A percentile compares a stretch with the other conserved stretches of the same genome.
These are phyloP conservation scores for Mycena indigotica DNA, from an alignment of 768 basidiomycete genomes.

Conservation along the genomic window DNA sequence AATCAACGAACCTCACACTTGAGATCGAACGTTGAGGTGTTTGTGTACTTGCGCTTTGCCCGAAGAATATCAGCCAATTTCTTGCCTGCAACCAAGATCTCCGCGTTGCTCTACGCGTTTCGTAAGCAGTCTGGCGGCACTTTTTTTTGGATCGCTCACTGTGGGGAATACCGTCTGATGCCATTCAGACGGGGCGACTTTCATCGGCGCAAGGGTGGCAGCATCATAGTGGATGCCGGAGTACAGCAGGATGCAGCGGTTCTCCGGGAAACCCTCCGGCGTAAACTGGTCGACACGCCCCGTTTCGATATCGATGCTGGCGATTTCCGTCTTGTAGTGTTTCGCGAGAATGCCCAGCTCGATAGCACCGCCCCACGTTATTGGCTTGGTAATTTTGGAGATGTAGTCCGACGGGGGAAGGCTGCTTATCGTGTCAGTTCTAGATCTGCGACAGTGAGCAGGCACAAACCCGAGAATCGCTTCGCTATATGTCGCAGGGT, in stretches of 20 bases:
- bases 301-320: constrained; percentile 88
- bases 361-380: constrained; percentile 95
- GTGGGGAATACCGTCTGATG: constrained; percentile 84
- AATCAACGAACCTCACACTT: constrained; percentile 79
- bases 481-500: constrained; percentile 76
- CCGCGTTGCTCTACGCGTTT: constrained; percentile 8
- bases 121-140: no score
- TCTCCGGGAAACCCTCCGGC: constrained; percentile 43
- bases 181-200: constrained; percentile 78
- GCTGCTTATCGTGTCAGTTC: constrained; percentile 23
- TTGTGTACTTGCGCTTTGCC: constrained; percentile 82
- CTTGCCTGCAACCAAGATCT: constrained; percentile 61
- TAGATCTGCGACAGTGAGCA: constrained; percentile 1
- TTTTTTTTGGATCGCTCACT: no score
- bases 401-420: constrained; percentile 74
- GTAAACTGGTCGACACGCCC: constrained; percentile 86
- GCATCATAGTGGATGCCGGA: constrained; percentile 98
- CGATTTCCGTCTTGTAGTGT: constrained; percentile 84
- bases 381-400: constrained; percentile 72
- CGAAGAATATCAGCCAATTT: constrained; percentile 74
- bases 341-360: constrained; percentile 84
- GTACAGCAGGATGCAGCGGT: constrained; percentile 80
- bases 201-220: constrained; percentile 75
- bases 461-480: constrained; percentile 78
- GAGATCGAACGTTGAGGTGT: constrained; percentile 88